Conservation (phyloP, 495 filamentous ascomycete genomes). For the Terfezia claveryi region DNA sequence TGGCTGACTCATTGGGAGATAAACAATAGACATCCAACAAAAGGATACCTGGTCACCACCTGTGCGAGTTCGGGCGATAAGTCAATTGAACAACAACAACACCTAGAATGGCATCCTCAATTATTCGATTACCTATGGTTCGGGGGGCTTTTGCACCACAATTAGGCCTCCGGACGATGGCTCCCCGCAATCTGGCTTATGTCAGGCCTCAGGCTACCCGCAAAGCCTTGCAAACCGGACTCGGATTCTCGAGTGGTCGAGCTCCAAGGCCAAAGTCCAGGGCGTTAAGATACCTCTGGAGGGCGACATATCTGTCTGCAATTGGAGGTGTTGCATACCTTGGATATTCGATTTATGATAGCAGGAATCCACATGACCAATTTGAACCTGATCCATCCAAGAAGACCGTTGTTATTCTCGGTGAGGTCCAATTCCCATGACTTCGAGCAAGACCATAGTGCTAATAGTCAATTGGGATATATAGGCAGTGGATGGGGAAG, state of each 20-base stretch:
- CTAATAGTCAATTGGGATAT: neutral
- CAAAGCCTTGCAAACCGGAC: neutral
- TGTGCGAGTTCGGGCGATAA: too few relatives aligned
- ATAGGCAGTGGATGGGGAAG: conserved; percentile 78
- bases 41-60: too few relatives aligned
- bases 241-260: neutral
- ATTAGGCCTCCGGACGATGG: too few relatives aligned
- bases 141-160: too few relatives aligned
- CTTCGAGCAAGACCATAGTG: neutral
- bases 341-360: conserved; percentile 58
- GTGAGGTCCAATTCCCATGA: conserved; percentile 28
- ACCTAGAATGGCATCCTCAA: too few relatives aligned
- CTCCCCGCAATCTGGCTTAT: too few relatives aligned
- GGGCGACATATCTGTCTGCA: conserved; percentile 46
- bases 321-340: conserved; percentile 46
- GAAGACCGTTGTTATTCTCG: conserved; percentile 88
- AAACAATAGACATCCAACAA: too few relatives aligned
- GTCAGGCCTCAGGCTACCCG: too few relatives aligned
- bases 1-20: too few relatives aligned
- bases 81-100: too few relatives aligned
- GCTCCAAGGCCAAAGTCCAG: too few relatives aligned
- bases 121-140: too few relatives aligned
- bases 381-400: conserved; percentile 58
- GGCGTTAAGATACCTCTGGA: conserved; percentile 41
- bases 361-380: conserved; percentile 66